Percentiles rank a stretch among this genome's conserved stretches.
These are phyloP conservation scores for Sherardia arvensis DNA, from an alignment of 257 asterid species.

Conservation along the genomic window DNA sequence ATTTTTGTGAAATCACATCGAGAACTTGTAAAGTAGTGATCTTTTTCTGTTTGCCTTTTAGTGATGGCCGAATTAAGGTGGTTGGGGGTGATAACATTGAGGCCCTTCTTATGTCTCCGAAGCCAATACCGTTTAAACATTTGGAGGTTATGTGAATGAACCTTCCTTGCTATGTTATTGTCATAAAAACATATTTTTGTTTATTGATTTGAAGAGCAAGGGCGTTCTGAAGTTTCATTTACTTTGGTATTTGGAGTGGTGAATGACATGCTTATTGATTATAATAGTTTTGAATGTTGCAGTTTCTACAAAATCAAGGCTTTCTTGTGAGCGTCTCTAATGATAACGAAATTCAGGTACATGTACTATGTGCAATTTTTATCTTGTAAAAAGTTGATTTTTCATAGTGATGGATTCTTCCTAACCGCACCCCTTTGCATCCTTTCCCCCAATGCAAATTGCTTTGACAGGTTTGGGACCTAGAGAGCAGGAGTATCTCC, in stretches of 20 bases:
- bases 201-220: neutral
- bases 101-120: conserved; percentile 75
- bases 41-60: conserved; percentile 22
- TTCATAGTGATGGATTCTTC: conserved; percentile 2
- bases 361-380: conserved; percentile 1
- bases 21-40: neutral
- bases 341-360: conserved; percentile 90
- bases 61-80: conserved; percentile 96
- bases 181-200: neutral
- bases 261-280: neutral
- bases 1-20: neutral
- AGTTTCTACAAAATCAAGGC: conserved; percentile 98
- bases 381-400: conserved; percentile 4
- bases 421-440: neutral
- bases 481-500: conserved; percentile 61
- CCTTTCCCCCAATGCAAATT: conserved; percentile 1
- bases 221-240: neutral
- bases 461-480: conserved; percentile 81
- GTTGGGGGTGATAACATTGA: conserved; percentile 80
- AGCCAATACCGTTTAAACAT: conserved; percentile 67
- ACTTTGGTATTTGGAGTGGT: neutral
- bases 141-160: conserved; percentile 60
- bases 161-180: neutral
- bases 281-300: conserved; percentile 19
- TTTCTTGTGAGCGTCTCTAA: conserved; percentile 73